phyloP scores from a whole-genome alignment of 1,284 basidiomycete species.

The Melanopsichium pennsylvanicum region DNA sequence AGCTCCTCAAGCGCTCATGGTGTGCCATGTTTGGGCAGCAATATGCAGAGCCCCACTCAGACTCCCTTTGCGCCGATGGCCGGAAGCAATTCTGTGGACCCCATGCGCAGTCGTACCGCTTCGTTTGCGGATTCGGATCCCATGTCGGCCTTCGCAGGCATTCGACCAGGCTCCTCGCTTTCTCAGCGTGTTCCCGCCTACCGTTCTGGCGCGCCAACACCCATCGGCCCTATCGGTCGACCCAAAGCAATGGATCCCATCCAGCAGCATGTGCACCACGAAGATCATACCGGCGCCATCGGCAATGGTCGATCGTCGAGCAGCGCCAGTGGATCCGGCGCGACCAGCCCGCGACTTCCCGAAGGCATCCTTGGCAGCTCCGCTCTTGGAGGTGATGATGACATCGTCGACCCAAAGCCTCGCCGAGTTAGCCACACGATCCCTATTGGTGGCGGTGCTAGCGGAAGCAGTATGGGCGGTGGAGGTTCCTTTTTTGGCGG shows the following conservation, averaged over 20 bases:
- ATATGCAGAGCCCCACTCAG: conserved; percentile 34
- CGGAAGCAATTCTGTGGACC: conserved; percentile 18
- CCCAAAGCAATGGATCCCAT: conserved; percentile 46
- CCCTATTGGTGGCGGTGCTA: conserved; percentile 40
- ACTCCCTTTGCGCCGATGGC: conserved; percentile 43
- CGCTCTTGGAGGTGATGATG: conserved; percentile 64
- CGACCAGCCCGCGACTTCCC: conserved; percentile 40
- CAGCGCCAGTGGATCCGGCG: conserved; percentile 39
- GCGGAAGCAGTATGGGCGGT: conserved; percentile 30
- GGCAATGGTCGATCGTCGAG: conserved; percentile 45
- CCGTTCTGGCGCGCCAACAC: conserved; percentile 39
- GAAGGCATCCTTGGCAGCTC: conserved; percentile 64
- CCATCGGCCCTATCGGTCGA: conserved; percentile 64
- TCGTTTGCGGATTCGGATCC: conserved; percentile 44
- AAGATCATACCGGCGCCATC: conserved; percentile 29
- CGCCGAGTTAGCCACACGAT: conserved; percentile 53
- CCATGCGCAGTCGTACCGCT: conserved; percentile 38
- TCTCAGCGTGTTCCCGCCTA: conserved; percentile 43
- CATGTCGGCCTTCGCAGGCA: conserved; percentile 36
- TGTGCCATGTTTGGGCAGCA: conserved; percentile 11
- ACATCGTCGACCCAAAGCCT: conserved; percentile 60
- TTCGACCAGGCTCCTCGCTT: conserved; percentile 41
- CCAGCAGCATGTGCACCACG: conserved; percentile 33
- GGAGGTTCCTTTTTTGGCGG: conserved; percentile 40
- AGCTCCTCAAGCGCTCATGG: conserved; percentile 7